These are phyloP conservation scores for Carpinus viminea DNA, from an alignment of 306 rosid species.

Conservation along the genomic window DNA sequence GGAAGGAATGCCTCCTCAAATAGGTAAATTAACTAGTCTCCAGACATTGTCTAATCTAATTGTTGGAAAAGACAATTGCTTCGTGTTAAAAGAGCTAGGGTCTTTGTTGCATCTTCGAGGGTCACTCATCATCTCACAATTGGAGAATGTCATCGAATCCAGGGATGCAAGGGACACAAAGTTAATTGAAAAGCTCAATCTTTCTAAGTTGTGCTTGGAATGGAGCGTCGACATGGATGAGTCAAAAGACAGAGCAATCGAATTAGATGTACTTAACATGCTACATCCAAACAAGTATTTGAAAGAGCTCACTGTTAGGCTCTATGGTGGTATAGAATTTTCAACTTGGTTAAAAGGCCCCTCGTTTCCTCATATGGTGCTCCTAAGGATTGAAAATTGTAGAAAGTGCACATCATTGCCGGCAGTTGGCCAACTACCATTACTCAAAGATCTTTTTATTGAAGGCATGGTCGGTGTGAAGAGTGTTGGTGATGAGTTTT, in stretches of 20 bases:
- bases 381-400: no score
- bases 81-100: not conserved
- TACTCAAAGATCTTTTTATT: no score
- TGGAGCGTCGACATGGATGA: not conserved
- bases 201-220: not conserved
- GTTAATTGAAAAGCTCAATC: not conserved
- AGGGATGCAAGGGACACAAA: not conserved
- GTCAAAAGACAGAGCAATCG: not conserved
- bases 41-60: not conserved
- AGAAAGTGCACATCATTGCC: no score
- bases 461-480: no score
- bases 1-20: not conserved
- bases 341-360: no score
- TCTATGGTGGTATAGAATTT: no score
- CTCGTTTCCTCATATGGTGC: no score
- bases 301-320: no score
- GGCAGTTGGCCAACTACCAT: no score
- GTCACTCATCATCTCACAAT: not conserved
- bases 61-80: not conserved
- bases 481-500: no score
- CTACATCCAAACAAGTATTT: no score
- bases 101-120: not conserved
- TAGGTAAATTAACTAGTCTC: not conserved
- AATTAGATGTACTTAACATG: no score
- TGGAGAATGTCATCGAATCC: not conserved